Conservation (phyloP, 1,139 yeast species). For the Scheffersomyces lignicola region DNA sequence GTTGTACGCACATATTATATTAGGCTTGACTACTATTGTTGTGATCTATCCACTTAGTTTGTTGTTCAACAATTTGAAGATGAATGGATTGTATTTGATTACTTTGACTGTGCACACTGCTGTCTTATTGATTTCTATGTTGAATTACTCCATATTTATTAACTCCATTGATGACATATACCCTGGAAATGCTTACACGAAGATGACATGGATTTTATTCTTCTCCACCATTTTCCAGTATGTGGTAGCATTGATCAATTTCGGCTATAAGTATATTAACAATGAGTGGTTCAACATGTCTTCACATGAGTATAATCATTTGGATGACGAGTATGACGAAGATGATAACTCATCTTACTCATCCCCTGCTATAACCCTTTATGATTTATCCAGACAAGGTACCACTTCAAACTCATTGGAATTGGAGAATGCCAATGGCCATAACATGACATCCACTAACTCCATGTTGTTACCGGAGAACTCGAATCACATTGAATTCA, state of each 20-base stretch:
- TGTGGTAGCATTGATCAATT: constrained; percentile 38
- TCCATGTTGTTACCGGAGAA: constrained; percentile 12
- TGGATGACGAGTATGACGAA: constrained; percentile 18
- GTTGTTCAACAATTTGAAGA: constrained; percentile 59
- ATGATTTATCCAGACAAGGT: constrained; percentile 23
- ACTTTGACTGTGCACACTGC: constrained; percentile 52
- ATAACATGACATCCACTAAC: constrained; percentile 17
- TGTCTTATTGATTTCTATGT: constrained; percentile 49
- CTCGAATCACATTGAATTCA: too few relatives aligned
- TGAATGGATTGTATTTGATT: constrained; percentile 56
- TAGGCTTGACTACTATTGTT: constrained; percentile 48
- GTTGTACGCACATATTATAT: constrained; percentile 55
- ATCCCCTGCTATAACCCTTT: constrained; percentile 43
- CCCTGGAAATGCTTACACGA: constrained; percentile 73
- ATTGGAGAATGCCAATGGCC: constrained; percentile 10
- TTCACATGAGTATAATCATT: constrained; percentile 6
- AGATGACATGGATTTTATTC: constrained; percentile 62
- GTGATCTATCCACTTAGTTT: constrained; percentile 70
- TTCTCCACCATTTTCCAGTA: constrained; percentile 55
- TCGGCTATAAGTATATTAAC: constrained; percentile 3
- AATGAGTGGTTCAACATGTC: constrained; percentile 1
- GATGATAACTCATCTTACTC: constrained; percentile 30
- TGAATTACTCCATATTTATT: constrained; percentile 61
- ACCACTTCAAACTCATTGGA: constrained; percentile 13
- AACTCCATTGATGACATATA: constrained; percentile 63